A percentile compares a stretch with the other conserved stretches of the same genome.
Conservation (phyloP, 495 filamentous ascomycete genomes). For the Pseudoneurospora amorphoporcata region DNA sequence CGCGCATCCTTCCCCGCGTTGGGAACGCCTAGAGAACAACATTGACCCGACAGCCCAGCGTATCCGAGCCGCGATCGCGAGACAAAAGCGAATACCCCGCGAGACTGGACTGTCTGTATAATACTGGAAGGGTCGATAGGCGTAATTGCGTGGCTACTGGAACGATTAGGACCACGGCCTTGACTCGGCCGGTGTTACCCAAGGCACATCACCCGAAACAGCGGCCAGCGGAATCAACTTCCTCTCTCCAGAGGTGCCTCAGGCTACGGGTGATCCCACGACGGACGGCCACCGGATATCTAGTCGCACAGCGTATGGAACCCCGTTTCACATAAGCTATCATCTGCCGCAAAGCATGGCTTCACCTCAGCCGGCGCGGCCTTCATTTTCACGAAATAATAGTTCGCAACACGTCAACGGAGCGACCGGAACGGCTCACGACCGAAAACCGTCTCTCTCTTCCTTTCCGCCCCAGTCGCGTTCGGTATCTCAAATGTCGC, state of each 20-base stretch:
- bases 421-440: constrained; percentile 6
- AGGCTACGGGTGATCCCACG: background rate
- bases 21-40: background rate
- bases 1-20: background rate
- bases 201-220: background rate
- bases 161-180: background rate
- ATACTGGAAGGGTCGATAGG: background rate
- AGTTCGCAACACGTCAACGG: constrained; percentile 1
- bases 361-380: constrained; percentile 1
- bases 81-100: background rate
- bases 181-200: background rate
- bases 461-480: constrained; percentile 50
- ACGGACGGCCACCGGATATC: background rate
- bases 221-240: background rate
- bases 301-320: background rate
- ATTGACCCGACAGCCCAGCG: background rate
- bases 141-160: background rate
- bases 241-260: background rate
- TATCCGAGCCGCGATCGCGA: background rate
- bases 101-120: background rate
- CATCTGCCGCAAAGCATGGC: background rate
- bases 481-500: constrained; percentile 43
- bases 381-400: constrained; percentile 6
- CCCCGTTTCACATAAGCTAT: background rate
- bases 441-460: constrained; percentile 43